Conservation (phyloP, 441 rosid species). For the Francoa sonchifolia region DNA sequence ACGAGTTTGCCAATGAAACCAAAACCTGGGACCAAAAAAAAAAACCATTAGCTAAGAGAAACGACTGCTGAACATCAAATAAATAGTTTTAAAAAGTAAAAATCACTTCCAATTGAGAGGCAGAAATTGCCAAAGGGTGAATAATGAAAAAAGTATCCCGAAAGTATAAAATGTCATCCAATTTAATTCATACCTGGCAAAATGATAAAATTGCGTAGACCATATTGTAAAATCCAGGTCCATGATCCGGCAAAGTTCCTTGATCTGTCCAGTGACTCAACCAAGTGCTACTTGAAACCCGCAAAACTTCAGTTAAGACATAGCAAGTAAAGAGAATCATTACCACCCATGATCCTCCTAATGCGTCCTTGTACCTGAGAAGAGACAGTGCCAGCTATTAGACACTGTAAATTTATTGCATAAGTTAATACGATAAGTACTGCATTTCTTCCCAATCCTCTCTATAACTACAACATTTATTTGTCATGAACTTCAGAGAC, state of each 20-base stretch:
- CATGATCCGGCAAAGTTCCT: constrained; percentile 39
- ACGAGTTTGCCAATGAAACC: constrained; percentile 78
- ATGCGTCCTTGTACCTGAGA: constrained; percentile 83
- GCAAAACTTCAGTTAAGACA: constrained; percentile 56
- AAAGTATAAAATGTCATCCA: constrained; percentile 3
- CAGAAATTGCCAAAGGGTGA: background rate
- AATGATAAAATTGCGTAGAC: constrained; percentile 65
- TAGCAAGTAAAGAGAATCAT: constrained; percentile 70
- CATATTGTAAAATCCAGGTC: constrained; percentile 63
- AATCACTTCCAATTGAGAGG: constrained; percentile 1
- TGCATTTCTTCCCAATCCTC: no score
- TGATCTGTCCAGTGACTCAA: constrained; percentile 94
- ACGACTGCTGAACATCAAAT: background rate
- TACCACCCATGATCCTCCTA: constrained; percentile 97
- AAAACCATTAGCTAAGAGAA: constrained; percentile 1
- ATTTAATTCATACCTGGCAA: constrained; percentile 60
- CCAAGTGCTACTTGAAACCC: constrained; percentile 96
- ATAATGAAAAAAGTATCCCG: background rate
- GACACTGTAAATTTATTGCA: background rate
- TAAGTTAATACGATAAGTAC: no score
- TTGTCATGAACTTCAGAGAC: no score
- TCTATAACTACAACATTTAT: no score
- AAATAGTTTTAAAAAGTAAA: constrained; percentile 2
- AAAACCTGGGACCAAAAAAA: constrained; percentile 42
- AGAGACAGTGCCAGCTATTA: constrained; percentile 7